Evolutionary conservation across 495 filamentous ascomycete genomes (phyloP).

Genomic region (Hypoxylon crocopeplum): DNA sequence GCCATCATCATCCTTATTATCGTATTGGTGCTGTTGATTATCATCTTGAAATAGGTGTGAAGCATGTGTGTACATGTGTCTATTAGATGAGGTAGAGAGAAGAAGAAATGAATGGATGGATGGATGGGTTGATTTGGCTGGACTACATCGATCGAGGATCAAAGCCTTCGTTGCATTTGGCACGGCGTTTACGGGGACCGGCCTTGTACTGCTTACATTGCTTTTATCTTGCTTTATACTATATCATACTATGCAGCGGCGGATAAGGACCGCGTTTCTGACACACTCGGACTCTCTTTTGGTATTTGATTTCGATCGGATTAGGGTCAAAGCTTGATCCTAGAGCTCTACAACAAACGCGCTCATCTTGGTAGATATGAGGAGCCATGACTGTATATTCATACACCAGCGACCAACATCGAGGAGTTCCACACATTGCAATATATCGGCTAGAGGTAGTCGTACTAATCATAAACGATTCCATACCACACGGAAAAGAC

Average conservation of each 20-base stretch:
- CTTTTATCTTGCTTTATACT: constrained; percentile 22
- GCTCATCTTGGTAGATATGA: neutral
- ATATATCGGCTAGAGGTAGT: neutral
- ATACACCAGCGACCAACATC: neutral
- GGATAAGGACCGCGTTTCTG: constrained; percentile 5
- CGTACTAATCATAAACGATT: neutral
- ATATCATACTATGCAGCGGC: constrained; percentile 9
- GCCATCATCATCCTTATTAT: no score
- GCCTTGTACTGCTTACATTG: neutral
- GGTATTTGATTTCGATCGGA: constrained; percentile 17
- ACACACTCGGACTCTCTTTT: constrained; percentile 16
- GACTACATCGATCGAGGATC: constrained; percentile 21
- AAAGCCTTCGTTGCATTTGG: constrained; percentile 35
- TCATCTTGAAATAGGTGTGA: no score
- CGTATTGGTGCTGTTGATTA: no score
- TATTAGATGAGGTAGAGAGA: neutral
- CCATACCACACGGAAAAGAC: no score
- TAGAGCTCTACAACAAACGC: neutral
- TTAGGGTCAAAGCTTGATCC: constrained; percentile 9
- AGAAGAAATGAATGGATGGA: neutral
- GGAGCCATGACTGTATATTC: neutral
- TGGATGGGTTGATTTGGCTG: constrained; percentile 3
- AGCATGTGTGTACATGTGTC: no score
- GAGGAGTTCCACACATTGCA: neutral
- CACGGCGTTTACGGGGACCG: constrained; percentile 35